Conservation (phyloP, 345 rosid genomes). For the Eucalyptus camaldulensis region DNA sequence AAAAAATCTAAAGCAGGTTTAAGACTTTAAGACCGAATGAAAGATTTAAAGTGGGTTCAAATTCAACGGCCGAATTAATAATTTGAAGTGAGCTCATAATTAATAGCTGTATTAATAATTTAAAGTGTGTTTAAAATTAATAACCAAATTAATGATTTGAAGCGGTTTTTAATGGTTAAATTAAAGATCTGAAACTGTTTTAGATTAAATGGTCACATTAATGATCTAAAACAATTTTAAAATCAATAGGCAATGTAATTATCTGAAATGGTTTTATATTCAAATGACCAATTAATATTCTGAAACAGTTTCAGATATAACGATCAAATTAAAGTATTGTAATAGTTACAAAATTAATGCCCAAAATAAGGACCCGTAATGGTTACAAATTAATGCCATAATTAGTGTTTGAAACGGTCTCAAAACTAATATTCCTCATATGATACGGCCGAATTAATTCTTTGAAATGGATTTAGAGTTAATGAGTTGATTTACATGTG, state of each 20-base stretch:
- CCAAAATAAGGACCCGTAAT: fast-evolving
- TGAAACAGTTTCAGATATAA: fast-evolving
- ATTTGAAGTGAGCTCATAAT: fast-evolving
- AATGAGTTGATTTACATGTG: no score
- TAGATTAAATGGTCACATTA: fast-evolving
- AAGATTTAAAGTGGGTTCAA: fast-evolving
- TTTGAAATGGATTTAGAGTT: fast-evolving
- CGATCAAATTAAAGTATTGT: no score
- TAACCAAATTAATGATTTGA: fast-evolving
- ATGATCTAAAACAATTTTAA: fast-evolving
- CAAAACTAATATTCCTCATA: fast-evolving
- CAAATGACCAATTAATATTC: no score
- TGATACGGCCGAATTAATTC: fast-evolving
- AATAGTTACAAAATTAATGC: fast-evolving
- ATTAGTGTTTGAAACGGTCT: fast-evolving
- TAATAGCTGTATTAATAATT: no score
- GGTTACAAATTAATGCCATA: no score
- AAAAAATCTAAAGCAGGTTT: fast-evolving
- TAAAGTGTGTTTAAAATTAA: no score
- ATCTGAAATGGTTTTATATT: fast-evolving
- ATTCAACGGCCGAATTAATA: fast-evolving
- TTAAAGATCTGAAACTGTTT: fast-evolving
- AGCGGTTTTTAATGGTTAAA: fast-evolving
- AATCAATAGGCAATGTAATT: fast-evolving
- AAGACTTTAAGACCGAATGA: no score